phyloP scores from a whole-genome alignment of 805 yeast genomes.

The Suhomyces kilbournensis region DNA sequence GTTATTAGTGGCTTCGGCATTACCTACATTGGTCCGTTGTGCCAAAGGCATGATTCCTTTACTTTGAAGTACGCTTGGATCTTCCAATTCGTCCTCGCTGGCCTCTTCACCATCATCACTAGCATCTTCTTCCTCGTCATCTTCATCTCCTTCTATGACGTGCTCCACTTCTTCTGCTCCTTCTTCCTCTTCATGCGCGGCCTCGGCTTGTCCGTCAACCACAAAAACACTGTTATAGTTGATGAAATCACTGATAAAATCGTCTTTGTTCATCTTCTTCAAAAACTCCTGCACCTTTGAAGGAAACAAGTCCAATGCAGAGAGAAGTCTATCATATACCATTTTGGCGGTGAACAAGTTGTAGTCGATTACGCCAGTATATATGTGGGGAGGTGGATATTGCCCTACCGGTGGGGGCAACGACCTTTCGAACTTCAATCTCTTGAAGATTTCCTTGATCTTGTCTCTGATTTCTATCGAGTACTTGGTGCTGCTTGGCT shows the following conservation, averaged over 20 bases:
- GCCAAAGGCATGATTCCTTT: not conserved
- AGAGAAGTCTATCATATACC: conserved; percentile 23
- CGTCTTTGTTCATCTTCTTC: conserved; percentile 18
- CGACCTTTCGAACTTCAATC: conserved; percentile 13
- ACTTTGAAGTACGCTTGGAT: conserved; percentile 5
- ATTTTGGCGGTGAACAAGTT: conserved; percentile 19
- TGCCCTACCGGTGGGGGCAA: conserved; percentile 7
- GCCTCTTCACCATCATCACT: conserved; percentile 10
- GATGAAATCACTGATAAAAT: conserved; percentile 28
- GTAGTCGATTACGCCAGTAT: conserved; percentile 10
- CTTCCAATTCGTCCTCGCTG: conserved; percentile 10
- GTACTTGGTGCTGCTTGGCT: conserved; percentile 9
- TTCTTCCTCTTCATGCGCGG: conserved; percentile 7
- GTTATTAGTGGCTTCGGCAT: not conserved
- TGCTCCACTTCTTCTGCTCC: conserved; percentile 10
- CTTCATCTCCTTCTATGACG: conserved; percentile 8
- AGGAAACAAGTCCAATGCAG: conserved; percentile 12
- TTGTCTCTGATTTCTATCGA: conserved; percentile 15
- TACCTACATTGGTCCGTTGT: not conserved
- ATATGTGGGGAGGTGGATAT: conserved; percentile 2
- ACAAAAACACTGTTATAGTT: conserved; percentile 20
- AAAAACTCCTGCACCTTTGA: conserved; percentile 19
- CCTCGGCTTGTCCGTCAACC: conserved; percentile 6
- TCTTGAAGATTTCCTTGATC: conserved; percentile 15
- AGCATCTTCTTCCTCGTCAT: conserved; percentile 10